Percentiles rank a stretch among this genome's conserved stretches.
Evolutionary conservation across 1,139 yeast genomes (phyloP).

Genomic region (Debaryomyces udenii): DNA sequence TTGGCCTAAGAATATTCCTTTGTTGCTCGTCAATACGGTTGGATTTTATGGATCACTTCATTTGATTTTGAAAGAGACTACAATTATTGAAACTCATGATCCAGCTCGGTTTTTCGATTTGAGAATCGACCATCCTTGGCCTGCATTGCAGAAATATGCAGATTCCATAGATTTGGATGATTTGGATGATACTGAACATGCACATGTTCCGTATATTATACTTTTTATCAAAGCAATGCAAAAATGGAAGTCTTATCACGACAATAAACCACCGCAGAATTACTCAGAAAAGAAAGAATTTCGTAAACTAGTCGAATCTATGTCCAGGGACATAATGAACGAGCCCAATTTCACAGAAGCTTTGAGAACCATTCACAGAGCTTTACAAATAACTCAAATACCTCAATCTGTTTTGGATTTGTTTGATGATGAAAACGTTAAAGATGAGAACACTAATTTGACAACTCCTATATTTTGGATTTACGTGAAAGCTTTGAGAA

Average conservation of each 20-base stretch:
- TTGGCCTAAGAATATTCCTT: constrained; percentile 53
- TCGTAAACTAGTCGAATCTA: constrained; percentile 38
- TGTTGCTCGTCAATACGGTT: constrained; percentile 52
- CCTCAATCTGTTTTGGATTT: constrained; percentile 41
- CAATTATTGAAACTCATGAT: constrained; percentile 78
- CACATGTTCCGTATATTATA: constrained; percentile 76
- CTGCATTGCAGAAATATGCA: constrained; percentile 57
- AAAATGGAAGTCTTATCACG: constrained; percentile 41
- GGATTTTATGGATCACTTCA: constrained; percentile 75
- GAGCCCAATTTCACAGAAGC: constrained; percentile 80
- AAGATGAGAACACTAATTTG: constrained; percentile 19
- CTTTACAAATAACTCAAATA: constrained; percentile 43
- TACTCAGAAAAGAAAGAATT: constrained; percentile 53
- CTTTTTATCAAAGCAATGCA: constrained; percentile 61
- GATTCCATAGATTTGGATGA: constrained; percentile 51
- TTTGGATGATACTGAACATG: constrained; percentile 55
- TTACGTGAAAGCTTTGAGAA: constrained; percentile 55
- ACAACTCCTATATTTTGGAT: constrained; percentile 59
- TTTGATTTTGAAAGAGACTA: constrained; percentile 53
- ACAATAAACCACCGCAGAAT: constrained; percentile 43
- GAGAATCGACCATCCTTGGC: constrained; percentile 77
- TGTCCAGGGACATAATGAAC: constrained; percentile 38
- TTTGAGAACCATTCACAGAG: constrained; percentile 53
- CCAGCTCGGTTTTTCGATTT: constrained; percentile 66
- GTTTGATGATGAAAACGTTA: constrained; percentile 26